phyloP scores from a whole-genome alignment of 108 stramenopile species.

The Cyclotella kingstonii region DNA sequence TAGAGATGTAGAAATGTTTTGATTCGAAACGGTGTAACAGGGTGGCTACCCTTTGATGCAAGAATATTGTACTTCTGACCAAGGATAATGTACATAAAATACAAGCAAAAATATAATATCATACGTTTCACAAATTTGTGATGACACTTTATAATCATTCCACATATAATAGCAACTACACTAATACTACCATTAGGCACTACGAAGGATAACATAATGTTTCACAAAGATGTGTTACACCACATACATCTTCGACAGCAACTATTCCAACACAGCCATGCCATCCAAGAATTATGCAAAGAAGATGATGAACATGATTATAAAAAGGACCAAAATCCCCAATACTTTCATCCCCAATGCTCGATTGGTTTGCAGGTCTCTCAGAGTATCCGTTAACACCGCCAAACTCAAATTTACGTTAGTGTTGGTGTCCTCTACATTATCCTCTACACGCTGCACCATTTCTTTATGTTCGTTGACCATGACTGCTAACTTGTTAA shows the following conservation, averaged over 20 bases:
- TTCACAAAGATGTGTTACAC: too few relatives aligned
- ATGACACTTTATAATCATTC: too few relatives aligned
- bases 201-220: too few relatives aligned
- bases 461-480: constrained; percentile 85
- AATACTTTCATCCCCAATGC: constrained; percentile 68
- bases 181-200: too few relatives aligned
- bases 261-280: neutral
- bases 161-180: too few relatives aligned
- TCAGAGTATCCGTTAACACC: constrained; percentile 75
- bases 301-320: constrained; percentile 83
- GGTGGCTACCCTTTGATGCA: too few relatives aligned
- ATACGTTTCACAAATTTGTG: too few relatives aligned
- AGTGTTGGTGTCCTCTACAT: constrained; percentile 84
- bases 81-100: too few relatives aligned
- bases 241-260: neutral
- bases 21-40: too few relatives aligned
- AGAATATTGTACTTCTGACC: too few relatives aligned
- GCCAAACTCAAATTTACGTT: constrained; percentile 76
- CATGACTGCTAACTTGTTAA: constrained; percentile 87
- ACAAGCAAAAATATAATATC: too few relatives aligned
- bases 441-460: constrained; percentile 89
- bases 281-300: constrained; percentile 57
- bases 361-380: constrained; percentile 69
- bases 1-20: too few relatives aligned
- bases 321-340: constrained; percentile 75